Evolutionary conservation across 2,329 filamentous ascomycete species (phyloP), one percentile per base, ranked within the genome.

Genomic region (Paraphoma sp.): DNA sequence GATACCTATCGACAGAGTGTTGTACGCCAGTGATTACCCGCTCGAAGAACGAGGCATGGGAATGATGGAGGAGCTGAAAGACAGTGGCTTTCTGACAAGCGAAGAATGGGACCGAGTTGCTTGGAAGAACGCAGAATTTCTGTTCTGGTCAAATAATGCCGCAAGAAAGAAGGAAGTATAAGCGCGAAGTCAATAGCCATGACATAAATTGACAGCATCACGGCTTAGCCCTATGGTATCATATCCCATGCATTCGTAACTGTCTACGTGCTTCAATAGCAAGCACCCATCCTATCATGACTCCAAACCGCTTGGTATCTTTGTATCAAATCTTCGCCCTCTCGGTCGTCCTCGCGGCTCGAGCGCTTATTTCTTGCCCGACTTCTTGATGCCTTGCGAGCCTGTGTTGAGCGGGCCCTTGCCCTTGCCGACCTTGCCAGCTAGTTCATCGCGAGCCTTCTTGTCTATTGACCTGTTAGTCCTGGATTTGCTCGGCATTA

Each of bases 371-470:
- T 97, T 96, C 70, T 97, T 97, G 79, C 93, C 93, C 60, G 91
- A 95, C 87, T 97, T 97, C 89, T 97, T 97, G 83, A 98, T 97
- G 61, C 92, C 93, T 81, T 96, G 92, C 47, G 84, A 79, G 33
- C 92, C 93, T 31, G 87, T 89, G 81, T 93, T 93, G 76, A 97
- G 77, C 38, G 94, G 93, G 3, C 94, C 94, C 71, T 90, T 89
- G 45, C 91, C 89, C 82, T 92, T 91, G 59, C 88, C 84, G 8
- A 89, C 89, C 80, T 91, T 90, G 62, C 88, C 84, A n/a, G 89
- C 87, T 80, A 96, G 76, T 9, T 93, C 92, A 40, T 76, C 74
- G 56, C 73, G 74, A 9, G 74, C 80, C 82, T 96, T 94, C 78
- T 83, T 82, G 68, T 83, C 81, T 82, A 63, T 42, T 44, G 28